Evolutionary conservation across 805 yeast species (phyloP).

Genomic region (Candida arabinofermentans): DNA sequence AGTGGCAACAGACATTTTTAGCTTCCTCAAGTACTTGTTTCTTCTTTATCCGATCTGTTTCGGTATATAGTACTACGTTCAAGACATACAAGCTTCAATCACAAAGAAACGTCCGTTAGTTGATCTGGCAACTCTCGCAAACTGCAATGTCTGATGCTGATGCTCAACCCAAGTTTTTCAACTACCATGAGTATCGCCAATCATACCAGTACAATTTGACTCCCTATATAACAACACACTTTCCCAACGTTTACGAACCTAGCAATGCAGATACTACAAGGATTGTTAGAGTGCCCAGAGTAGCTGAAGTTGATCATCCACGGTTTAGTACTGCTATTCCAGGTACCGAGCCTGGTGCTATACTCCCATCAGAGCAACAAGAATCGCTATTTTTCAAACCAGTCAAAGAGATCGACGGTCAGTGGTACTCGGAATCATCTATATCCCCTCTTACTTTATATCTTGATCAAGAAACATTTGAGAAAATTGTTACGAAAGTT

Average conservation of each 20-base stretch:
- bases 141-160: not conserved
- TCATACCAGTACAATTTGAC: conserved; percentile 27
- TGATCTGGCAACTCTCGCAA: not conserved
- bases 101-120: not conserved
- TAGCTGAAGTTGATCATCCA: conserved; percentile 42
- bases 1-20: conserved; percentile 17
- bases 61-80: too few relatives aligned
- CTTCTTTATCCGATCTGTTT: too few relatives aligned
- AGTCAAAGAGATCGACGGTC: conserved; percentile 36
- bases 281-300: conserved; percentile 62
- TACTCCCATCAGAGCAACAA: conserved; percentile 17
- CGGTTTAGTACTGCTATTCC: conserved; percentile 53
- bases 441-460: conserved; percentile 44
- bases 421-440: conserved; percentile 50
- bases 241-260: conserved; percentile 50
- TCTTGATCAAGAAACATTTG: conserved; percentile 36
- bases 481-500: conserved; percentile 37
- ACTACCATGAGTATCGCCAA: conserved; percentile 56
- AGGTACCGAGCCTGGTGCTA: conserved; percentile 63
- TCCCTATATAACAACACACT: conserved; percentile 59
- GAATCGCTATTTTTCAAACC: conserved; percentile 30
- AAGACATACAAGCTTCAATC: not conserved
- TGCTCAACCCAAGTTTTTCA: conserved; percentile 40
- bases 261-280: conserved; percentile 45
- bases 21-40: not conserved